Conservation (phyloP, 805 yeast genomes). For the Tetrapisispora iriomotensis region DNA sequence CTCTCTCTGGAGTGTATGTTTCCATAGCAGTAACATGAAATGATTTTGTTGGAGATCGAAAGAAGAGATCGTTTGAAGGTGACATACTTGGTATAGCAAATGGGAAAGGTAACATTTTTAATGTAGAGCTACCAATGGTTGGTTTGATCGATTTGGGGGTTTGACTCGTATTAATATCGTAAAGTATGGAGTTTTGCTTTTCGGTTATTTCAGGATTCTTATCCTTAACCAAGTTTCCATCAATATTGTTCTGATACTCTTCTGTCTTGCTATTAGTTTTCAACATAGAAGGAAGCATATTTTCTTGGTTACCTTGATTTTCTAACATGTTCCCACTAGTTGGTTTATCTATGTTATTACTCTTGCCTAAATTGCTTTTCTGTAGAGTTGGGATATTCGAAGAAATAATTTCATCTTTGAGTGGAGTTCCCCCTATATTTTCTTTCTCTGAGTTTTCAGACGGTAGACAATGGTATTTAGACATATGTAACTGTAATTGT, state of each 20-base stretch:
- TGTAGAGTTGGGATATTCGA: too few species aligned
- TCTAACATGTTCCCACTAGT: too few species aligned
- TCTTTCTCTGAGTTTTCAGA: constrained; percentile 5
- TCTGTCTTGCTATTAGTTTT: too few species aligned
- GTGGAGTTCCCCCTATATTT: too few species aligned
- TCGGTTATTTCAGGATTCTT: background rate
- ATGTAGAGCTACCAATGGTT: background rate
- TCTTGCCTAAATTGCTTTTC: too few species aligned
- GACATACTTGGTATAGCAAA: constrained; percentile 8
- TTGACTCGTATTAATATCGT: constrained; percentile 3
- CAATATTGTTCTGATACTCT: too few species aligned
- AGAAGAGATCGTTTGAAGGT: constrained; percentile 18
- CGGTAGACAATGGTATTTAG: constrained; percentile 34
- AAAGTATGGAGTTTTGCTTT: background rate
- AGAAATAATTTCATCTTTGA: too few species aligned
- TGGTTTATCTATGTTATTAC: too few species aligned
- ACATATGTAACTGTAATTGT: constrained; percentile 64
- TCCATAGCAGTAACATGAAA: constrained; percentile 44
- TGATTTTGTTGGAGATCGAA: constrained; percentile 34
- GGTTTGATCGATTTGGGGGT: background rate
- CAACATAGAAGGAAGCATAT: too few species aligned
- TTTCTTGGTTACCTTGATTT: too few species aligned
- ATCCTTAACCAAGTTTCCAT: background rate
- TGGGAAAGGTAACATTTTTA: background rate
- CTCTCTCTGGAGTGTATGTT: constrained; percentile 58